A percentile compares a stretch with the other conserved stretches of the same genome.
Conservation (phyloP, 345 rosid species). For the Murraya paniculata region DNA sequence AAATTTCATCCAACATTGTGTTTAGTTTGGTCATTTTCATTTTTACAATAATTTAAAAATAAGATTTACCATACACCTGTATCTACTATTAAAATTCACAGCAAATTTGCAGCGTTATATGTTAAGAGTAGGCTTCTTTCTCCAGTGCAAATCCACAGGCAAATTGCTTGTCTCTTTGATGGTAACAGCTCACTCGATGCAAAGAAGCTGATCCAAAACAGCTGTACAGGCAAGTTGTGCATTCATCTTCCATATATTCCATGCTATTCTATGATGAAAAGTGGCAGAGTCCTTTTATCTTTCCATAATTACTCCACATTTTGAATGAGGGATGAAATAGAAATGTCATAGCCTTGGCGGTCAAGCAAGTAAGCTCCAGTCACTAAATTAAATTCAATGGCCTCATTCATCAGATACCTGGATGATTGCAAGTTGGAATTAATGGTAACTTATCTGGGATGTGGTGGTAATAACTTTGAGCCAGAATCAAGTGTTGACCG, state of each 20-base stretch:
- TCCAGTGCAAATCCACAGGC: neutral
- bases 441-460: constrained; percentile 1
- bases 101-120: neutral
- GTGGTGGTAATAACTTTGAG: neutral
- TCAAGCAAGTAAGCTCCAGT: neutral
- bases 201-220: neutral
- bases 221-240: neutral
- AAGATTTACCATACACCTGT: no score
- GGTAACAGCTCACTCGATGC: neutral
- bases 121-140: neutral
- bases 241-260: neutral
- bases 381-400: neutral
- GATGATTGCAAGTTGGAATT: neutral
- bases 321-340: neutral
- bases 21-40: no score
- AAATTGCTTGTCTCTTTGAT: neutral
- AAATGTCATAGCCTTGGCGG: no score
- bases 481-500: neutral
- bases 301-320: neutral
- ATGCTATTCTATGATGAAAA: neutral
- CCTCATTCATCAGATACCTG: neutral
- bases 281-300: neutral
- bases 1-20: no score
- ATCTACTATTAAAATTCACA: no score
- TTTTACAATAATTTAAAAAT: no score